These are phyloP conservation scores for Podaxis pistillaris DNA, from an alignment of 768 basidiomycete genomes.

Conservation along the genomic window DNA sequence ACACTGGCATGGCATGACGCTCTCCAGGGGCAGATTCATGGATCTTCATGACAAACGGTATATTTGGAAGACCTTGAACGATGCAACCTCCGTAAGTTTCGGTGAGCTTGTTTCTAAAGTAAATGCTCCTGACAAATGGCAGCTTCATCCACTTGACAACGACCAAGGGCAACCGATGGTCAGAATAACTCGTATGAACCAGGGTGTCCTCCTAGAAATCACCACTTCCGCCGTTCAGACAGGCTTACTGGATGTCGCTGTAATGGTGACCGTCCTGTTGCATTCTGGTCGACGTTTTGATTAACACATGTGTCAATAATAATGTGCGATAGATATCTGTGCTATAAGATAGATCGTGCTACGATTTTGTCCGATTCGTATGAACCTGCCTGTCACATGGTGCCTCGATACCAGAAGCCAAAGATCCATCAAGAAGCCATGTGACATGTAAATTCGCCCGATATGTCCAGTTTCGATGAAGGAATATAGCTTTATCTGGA, in stretches of 20 bases:
- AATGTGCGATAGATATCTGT: not conserved
- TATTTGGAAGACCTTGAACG: slow-evolving; percentile 14
- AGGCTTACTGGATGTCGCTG: slow-evolving; percentile 17
- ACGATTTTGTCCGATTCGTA: not conserved
- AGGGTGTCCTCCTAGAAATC: slow-evolving; percentile 14
- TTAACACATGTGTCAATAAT: slow-evolving; percentile 1
- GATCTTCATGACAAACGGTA: slow-evolving; percentile 14
- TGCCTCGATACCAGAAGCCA: not conserved
- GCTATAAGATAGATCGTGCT: not conserved
- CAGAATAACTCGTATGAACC: slow-evolving; percentile 15
- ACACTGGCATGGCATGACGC: not conserved
- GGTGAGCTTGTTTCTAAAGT: not conserved
- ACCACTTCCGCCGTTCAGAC: slow-evolving; percentile 16
- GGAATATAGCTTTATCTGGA: not conserved
- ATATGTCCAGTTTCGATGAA: not conserved
- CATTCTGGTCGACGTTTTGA: slow-evolving; percentile 19
- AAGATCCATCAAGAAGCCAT: too few relatives aligned
- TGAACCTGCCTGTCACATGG: too few relatives aligned
- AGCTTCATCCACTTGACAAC: slow-evolving; percentile 13
- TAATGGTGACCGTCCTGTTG: slow-evolving; percentile 17
- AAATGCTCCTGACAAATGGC: not conserved
- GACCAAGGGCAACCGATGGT: slow-evolving; percentile 13
- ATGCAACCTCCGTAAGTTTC: slow-evolving; percentile 14
- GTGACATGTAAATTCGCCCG: too few relatives aligned
- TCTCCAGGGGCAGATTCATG: slow-evolving; percentile 14